Percentiles rank a stretch among this genome's conserved stretches.
Evolutionary conservation across 805 yeast species (phyloP).

Genomic region (Kodamaea jinghongensis): DNA sequence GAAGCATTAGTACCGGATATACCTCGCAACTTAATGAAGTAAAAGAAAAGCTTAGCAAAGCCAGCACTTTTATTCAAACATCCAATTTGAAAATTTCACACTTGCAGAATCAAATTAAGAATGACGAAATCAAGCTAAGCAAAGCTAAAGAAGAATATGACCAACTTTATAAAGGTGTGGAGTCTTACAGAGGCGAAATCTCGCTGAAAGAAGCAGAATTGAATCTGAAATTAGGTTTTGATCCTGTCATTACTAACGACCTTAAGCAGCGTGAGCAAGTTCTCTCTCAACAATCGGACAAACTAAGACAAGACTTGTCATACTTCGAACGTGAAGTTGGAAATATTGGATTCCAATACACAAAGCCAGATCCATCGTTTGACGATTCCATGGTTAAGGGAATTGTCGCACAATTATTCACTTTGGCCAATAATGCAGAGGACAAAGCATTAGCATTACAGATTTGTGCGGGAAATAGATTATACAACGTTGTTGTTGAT

Average conservation of each 20-base stretch:
- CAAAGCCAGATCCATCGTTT: slow-evolving; percentile 62
- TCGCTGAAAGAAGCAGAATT: slow-evolving; percentile 41
- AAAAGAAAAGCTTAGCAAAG: slow-evolving; percentile 52
- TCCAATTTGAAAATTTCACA: slow-evolving; percentile 57
- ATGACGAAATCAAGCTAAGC: slow-evolving; percentile 46
- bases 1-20: slow-evolving; percentile 62
- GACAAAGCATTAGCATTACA: slow-evolving; percentile 81
- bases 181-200: slow-evolving; percentile 37
- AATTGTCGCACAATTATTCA: slow-evolving; percentile 81
- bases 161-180: slow-evolving; percentile 41
- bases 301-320: slow-evolving; percentile 48
- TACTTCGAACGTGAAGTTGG: slow-evolving; percentile 61
- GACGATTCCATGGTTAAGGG: slow-evolving; percentile 71
- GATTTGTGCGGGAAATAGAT: slow-evolving; percentile 88
- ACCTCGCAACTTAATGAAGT: slow-evolving; percentile 64
- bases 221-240: slow-evolving; percentile 50
- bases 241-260: slow-evolving; percentile 40
- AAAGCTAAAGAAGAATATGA: slow-evolving; percentile 53
- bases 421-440: slow-evolving; percentile 52
- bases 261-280: slow-evolving; percentile 46
- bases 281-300: slow-evolving; percentile 44
- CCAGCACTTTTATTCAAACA: slow-evolving; percentile 57
- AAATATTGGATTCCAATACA: slow-evolving; percentile 71
- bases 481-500: slow-evolving; percentile 90
- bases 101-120: slow-evolving; percentile 49